These are phyloP conservation scores for Epichloe gansuensis DNA, from an alignment of 2,329 filamentous ascomycete species.

Conservation along the genomic window DNA sequence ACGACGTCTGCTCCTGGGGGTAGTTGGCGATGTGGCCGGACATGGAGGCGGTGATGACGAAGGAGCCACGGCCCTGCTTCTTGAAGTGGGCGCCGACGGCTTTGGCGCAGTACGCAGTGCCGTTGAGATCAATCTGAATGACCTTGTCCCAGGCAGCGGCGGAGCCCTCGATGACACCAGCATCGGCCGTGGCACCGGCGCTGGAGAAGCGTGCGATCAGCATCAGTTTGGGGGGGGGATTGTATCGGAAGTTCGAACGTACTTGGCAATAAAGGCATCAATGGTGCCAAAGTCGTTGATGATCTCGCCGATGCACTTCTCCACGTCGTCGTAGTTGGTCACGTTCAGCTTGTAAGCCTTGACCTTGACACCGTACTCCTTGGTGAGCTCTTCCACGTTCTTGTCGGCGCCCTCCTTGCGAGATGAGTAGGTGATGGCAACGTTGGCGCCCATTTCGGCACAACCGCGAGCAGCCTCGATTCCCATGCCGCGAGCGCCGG, in stretches of 20 bases:
- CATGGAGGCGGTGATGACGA: constrained; percentile 60
- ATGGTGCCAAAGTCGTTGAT: constrained; percentile 61
- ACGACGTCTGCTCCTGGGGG: constrained; percentile 54
- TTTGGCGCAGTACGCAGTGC: constrained; percentile 55
- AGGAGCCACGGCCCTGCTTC: constrained; percentile 48
- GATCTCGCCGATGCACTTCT: constrained; percentile 47
- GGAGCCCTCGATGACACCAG: constrained; percentile 53
- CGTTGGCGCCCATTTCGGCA: constrained; percentile 57
- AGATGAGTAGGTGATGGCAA: constrained; percentile 61
- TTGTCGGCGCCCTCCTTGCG: constrained; percentile 54
- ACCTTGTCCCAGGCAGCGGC: constrained; percentile 55
- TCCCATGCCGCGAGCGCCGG: constrained; percentile 57
- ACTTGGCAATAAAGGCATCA: constrained; percentile 65
- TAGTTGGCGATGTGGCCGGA: constrained; percentile 58
- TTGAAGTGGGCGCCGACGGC: constrained; percentile 52
- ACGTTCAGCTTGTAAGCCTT: constrained; percentile 48
- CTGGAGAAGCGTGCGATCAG: constrained; percentile 10
- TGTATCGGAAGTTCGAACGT: constrained; percentile 37
- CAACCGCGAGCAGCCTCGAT: constrained; percentile 55
- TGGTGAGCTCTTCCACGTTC: constrained; percentile 50
- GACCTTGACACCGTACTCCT: constrained; percentile 55
- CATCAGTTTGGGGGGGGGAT: constrained; percentile 15
- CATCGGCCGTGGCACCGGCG: constrained; percentile 57
- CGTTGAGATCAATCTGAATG: constrained; percentile 50
- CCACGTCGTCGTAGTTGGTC: constrained; percentile 37